Percentiles rank a stretch among this genome's conserved stretches.
Conservation (phyloP, 2,329 filamentous ascomycete species). For the Tolypocladium ophioglossoides region DNA sequence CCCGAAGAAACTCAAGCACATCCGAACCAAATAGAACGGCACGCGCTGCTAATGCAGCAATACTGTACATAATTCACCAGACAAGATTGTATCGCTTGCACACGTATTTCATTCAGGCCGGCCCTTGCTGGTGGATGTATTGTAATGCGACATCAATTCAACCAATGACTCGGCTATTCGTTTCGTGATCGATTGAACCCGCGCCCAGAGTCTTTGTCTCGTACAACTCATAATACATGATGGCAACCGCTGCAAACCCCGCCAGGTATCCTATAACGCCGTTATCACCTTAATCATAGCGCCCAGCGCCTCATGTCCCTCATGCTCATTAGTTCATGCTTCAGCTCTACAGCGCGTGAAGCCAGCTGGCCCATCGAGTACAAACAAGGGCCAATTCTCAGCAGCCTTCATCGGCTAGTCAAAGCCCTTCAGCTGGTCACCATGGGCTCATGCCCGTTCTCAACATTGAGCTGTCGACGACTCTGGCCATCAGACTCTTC, state of each 20-base stretch:
- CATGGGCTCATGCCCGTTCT: constrained; percentile 41
- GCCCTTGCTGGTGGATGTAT: not conserved
- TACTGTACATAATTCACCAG: constrained; percentile 16
- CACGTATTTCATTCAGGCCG: not conserved
- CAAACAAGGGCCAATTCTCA: not conserved
- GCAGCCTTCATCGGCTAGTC: not conserved
- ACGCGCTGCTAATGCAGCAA: not conserved
- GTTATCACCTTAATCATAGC: not conserved
- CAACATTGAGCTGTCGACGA: constrained; percentile 10
- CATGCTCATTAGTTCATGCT: not conserved
- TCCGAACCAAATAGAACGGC: constrained; percentile 60
- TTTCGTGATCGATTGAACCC: not conserved
- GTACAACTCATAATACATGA: constrained; percentile 9
- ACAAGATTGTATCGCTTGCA: not conserved
- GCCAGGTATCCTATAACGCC: not conserved
- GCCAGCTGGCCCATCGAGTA: not conserved
- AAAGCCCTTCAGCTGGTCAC: constrained; percentile 32
- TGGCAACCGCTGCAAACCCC: not conserved
- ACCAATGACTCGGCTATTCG: not conserved
- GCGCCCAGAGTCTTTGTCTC: not conserved
- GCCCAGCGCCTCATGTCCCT: not conserved
- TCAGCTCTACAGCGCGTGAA: not conserved
- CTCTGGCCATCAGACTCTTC: constrained; percentile 21
- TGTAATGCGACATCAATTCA: not conserved
- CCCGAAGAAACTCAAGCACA: constrained; percentile 75